phyloP scores from a whole-genome alignment of 2,329 filamentous ascomycete genomes.

The Fusarium circinatum region DNA sequence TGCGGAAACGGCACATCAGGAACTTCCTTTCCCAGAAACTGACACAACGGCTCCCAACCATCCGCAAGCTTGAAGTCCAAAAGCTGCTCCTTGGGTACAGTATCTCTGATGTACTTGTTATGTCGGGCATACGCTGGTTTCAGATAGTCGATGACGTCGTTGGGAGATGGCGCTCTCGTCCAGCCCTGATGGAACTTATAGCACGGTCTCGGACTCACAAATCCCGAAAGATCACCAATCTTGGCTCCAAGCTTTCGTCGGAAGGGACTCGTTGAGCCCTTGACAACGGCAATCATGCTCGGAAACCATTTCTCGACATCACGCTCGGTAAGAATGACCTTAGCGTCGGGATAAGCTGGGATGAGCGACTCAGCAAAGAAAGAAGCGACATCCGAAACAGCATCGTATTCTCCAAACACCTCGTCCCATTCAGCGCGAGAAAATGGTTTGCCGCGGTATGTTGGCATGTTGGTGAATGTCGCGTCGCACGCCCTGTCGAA shows the following conservation, averaged over 20 bases:
- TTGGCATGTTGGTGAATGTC: conserved; percentile 21
- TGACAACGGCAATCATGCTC: conserved; percentile 31
- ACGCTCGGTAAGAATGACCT: conserved; percentile 44
- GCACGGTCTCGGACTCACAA: neutral
- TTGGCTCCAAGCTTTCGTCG: neutral
- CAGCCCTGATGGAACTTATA: conserved; percentile 21
- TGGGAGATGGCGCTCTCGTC: neutral
- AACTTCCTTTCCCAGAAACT: conserved; percentile 47
- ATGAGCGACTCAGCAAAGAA: conserved; percentile 42
- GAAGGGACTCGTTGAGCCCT: neutral
- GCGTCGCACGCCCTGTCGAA: conserved; percentile 23
- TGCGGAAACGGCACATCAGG: conserved; percentile 45
- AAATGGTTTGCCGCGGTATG: conserved; percentile 34
- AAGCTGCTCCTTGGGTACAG: conserved; percentile 38
- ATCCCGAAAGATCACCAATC: neutral
- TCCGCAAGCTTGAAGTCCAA: conserved; percentile 45
- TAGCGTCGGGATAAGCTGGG: conserved; percentile 44
- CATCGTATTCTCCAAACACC: conserved; percentile 40
- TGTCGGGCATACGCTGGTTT: conserved; percentile 42
- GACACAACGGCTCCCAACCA: conserved; percentile 50
- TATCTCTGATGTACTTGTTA: conserved; percentile 39
- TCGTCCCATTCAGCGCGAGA: conserved; percentile 38
- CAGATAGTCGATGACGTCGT: conserved; percentile 12
- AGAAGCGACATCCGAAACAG: conserved; percentile 41
- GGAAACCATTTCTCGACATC: conserved; percentile 43